phyloP scores from a whole-genome alignment of 208 protist genomes.

The Wallacemonas sp. region DNA sequence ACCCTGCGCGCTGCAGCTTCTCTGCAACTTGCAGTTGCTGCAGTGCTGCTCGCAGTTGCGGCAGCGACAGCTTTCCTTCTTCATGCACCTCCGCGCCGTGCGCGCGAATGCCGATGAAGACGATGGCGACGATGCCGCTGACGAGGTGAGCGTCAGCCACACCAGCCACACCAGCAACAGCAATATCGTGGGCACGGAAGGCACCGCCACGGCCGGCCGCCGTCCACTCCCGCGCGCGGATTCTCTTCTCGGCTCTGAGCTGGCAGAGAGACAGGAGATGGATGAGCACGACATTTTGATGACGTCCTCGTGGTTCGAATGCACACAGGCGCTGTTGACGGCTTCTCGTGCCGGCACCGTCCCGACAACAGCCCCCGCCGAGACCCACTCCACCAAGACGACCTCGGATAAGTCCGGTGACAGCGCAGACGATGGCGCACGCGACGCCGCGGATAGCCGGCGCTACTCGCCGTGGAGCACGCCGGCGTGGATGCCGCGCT shows the following conservation, averaged over 20 bases:
- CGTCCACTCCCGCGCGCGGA: background rate
- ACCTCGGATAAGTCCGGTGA: too few species aligned
- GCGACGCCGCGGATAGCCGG: too few species aligned
- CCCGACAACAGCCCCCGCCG: too few species aligned
- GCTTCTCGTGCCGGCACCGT: too few species aligned
- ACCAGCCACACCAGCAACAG: background rate
- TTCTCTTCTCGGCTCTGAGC: background rate
- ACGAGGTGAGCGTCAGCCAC: background rate
- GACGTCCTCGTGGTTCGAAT: background rate
- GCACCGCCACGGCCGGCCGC: too few species aligned
- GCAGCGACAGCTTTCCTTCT: background rate
- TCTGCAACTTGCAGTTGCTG: background rate
- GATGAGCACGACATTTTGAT: background rate
- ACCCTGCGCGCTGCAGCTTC: background rate
- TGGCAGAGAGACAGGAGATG: background rate
- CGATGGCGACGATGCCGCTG: background rate
- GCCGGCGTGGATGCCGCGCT: slow-evolving; percentile 2
- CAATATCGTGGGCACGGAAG: too few species aligned
- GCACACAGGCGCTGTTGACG: background rate
- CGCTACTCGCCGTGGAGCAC: too few species aligned
- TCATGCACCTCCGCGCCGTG: background rate
- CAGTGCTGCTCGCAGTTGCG: background rate
- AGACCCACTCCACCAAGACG: too few species aligned
- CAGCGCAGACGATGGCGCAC: too few species aligned
- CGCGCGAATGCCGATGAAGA: background rate